These are phyloP conservation scores for Athelia sp. DNA, from an alignment of 1,284 basidiomycete genomes.

Conservation along the genomic window DNA sequence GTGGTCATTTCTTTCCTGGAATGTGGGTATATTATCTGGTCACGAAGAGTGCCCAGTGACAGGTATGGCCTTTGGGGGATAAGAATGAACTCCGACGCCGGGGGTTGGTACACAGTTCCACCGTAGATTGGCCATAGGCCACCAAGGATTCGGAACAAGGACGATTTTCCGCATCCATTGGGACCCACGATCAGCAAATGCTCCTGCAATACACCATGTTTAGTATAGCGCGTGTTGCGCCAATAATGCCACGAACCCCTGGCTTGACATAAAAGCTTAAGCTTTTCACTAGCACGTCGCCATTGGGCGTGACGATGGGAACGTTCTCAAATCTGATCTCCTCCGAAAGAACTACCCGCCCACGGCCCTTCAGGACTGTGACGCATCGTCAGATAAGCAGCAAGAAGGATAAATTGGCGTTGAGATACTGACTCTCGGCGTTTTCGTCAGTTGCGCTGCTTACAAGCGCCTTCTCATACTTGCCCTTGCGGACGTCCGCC, in stretches of 20 bases:
- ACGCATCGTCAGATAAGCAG: too few relatives aligned
- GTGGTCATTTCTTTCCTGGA: constrained; percentile 71
- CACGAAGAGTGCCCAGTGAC: constrained; percentile 87
- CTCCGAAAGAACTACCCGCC: constrained; percentile 77
- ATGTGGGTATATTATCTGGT: constrained; percentile 90
- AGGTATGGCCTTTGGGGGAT: constrained; percentile 97
- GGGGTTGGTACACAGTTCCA: constrained; percentile 90
- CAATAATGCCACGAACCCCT: constrained; percentile 61
- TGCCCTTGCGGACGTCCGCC: constrained; percentile 80
- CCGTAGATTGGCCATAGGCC: constrained; percentile 98
- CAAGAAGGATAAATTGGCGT: too few relatives aligned
- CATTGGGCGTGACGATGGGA: constrained; percentile 95
- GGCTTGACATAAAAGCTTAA: constrained; percentile 89
- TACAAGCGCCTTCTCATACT: constrained; percentile 87
- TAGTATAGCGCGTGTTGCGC: too few relatives aligned
- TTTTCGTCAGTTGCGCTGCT: constrained; percentile 80
- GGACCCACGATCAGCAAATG: constrained; percentile 90
- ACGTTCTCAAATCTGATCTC: constrained; percentile 92
- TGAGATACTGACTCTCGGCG: too few relatives aligned
- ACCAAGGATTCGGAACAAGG: constrained; percentile 91
- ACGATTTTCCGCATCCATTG: constrained; percentile 87
- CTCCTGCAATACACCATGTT: constrained; percentile 55
- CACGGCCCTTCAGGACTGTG: constrained; percentile 78
- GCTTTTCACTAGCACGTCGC: constrained; percentile 82
- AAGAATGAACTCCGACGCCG: constrained; percentile 85